A percentile compares a stretch with the other conserved stretches of the same genome.
phyloP scores from a whole-genome alignment of 139 green algal species.

The Tetradesmus lagerheimii region DNA sequence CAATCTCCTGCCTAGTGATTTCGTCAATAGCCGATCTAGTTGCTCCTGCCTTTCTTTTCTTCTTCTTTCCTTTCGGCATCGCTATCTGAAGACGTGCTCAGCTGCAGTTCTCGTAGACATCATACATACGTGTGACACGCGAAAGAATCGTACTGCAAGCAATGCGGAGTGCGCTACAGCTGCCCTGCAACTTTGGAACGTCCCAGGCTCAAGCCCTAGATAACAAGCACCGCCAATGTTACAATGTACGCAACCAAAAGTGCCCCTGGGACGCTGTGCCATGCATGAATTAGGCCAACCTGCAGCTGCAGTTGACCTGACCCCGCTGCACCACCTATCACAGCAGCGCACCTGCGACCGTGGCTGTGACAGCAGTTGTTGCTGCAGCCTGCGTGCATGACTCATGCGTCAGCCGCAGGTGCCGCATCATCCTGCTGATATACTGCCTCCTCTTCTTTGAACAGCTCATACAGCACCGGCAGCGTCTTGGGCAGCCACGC shows the following conservation, averaged over 20 bases:
- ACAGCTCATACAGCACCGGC: conserved; percentile 42
- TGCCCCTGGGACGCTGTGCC: neutral
- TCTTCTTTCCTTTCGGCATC: conserved; percentile 46
- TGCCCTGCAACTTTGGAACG: neutral
- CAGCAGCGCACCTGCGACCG: too few species aligned
- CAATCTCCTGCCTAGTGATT: conserved; percentile 34
- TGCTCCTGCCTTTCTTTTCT: conserved; percentile 42
- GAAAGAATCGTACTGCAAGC: too few species aligned
- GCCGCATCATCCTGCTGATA: conserved; percentile 29
- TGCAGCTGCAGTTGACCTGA: too few species aligned
- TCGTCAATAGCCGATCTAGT: neutral
- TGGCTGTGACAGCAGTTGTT: too few species aligned
- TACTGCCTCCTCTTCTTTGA: conserved; percentile 32
- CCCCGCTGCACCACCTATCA: too few species aligned
- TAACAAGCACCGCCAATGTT: neutral
- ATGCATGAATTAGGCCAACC: too few species aligned
- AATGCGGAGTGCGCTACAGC: neutral
- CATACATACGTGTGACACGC: too few species aligned
- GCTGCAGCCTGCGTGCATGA: neutral
- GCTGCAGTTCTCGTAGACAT: neutral
- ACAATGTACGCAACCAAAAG: neutral
- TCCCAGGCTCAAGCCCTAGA: neutral
- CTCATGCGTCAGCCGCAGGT: neutral
- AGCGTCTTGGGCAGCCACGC: conserved; percentile 36
- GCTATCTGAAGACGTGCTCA: neutral